Evolutionary conservation across 2,329 filamentous ascomycete genomes (phyloP), one percentile per base, ranked within the genome.

Genomic region (Neoarthrinium moseri): DNA sequence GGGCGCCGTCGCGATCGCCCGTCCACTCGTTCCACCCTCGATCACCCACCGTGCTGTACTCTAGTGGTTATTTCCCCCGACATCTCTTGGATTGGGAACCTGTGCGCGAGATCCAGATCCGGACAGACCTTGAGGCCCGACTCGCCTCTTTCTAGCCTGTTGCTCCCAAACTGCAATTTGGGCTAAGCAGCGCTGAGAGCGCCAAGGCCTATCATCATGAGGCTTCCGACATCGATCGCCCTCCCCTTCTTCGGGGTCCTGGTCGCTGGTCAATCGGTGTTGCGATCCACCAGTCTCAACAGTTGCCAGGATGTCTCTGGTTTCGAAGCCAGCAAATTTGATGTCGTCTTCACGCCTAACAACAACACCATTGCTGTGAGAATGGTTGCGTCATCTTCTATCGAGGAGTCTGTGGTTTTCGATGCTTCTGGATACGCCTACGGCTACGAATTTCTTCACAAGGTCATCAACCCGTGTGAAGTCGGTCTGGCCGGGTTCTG

Each of bases 251-350:
- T 45, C 26, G 43, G 34, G 22, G 24, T 34, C 12, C 23, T 38
- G 4, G 43, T 38, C 24, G 43, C 43, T n/a, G 20, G 10, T 15
- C n/a, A 58, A 35, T 47, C 47, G 12, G 53, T 57, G 30, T 52
- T 64, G 13, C 49, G 58, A 32, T 61, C 61, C 17, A 83, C 78
- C 56, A 89, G 87, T 45, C 77, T 92, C 49, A 86, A 84, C 61
- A 77, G 86, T 30, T 94, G 89, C 69, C 85, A 88, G 74, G 71
- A 75, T 48, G 86, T 89, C 67, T 89, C 85, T 32, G 83, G 81
- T 57, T 91, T 94, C 66, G 86, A 86, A 2, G 88, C 89, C 46
- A 88, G 84, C 47, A 75, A 90, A 46, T 92, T 94, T 76, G 83
- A 90, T 57, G 86, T 92, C 64, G 70, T 79, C 52, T 87, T 84